A percentile compares a stretch with the other conserved stretches of the same genome.
These are phyloP conservation scores for Ogataea minuta DNA, from an alignment of 805 yeast genomes.

Conservation along the genomic window DNA sequence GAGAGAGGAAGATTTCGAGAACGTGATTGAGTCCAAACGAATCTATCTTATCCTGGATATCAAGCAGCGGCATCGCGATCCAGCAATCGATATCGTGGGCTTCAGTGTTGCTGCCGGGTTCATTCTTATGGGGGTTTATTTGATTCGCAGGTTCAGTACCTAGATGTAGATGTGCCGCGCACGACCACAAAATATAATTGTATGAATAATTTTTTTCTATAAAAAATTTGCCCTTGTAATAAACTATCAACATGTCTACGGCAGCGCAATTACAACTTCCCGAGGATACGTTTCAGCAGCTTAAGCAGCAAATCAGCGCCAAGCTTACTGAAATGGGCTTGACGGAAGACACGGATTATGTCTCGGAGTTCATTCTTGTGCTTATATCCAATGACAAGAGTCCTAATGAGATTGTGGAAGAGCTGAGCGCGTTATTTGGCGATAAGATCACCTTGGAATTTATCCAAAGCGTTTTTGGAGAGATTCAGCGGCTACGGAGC, in stretches of 20 bases:
- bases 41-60: conserved; percentile 19
- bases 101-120: conserved; percentile 4
- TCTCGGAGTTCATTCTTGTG: conserved; percentile 72
- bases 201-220: conserved; percentile 1
- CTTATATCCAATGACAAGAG: conserved; percentile 67
- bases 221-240: conserved; percentile 19
- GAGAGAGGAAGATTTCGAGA: conserved; percentile 36
- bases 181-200: conserved; percentile 1
- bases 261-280: conserved; percentile 24
- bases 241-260: conserved; percentile 5
- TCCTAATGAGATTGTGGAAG: conserved; percentile 57
- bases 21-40: conserved; percentile 19
- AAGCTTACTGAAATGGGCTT: conserved; percentile 41
- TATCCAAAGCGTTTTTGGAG: conserved; percentile 55
- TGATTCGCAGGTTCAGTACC: conserved; percentile 2
- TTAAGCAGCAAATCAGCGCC: conserved; percentile 43
- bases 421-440: conserved; percentile 60
- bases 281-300: conserved; percentile 38
- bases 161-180: not conserved
- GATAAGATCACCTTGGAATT: conserved; percentile 57
- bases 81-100: conserved; percentile 2
- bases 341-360: conserved; percentile 54
- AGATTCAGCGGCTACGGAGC: conserved; percentile 42
- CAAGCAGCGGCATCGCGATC: not conserved
- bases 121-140: conserved; percentile 1